phyloP scores from a whole-genome alignment of 345 rosid species.

The Bretschneidera sinensis region DNA sequence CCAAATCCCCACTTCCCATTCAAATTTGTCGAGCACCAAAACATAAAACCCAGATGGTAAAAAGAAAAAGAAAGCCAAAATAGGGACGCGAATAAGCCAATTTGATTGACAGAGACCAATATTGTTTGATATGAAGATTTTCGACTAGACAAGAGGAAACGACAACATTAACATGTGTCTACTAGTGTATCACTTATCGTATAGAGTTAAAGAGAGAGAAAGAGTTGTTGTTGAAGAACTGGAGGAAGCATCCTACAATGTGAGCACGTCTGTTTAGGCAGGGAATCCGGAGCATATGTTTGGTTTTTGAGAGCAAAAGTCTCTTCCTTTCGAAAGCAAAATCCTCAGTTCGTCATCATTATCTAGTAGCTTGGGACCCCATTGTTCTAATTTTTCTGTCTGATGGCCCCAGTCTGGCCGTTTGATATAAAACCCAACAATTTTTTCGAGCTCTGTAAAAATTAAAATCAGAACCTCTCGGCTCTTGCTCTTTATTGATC shows the following conservation, averaged over 20 bases:
- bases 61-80: constrained; percentile 2
- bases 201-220: background rate
- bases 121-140: constrained; percentile 9
- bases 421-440: too few relatives aligned
- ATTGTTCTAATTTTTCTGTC: background rate
- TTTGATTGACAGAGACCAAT: constrained; percentile 4
- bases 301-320: background rate
- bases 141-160: constrained; percentile 10
- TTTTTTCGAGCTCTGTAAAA: background rate
- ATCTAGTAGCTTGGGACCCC: background rate
- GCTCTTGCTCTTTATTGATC: background rate
- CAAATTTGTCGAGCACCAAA: constrained; percentile 4
- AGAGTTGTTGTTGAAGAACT: background rate
- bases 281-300: background rate
- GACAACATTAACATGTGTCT: constrained; percentile 4
- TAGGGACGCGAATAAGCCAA: constrained; percentile 7
- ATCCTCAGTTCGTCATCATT: background rate
- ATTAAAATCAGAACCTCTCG: background rate
- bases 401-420: background rate
- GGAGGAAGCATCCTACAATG: background rate
- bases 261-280: background rate
- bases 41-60: constrained; percentile 16
- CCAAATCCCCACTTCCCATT: constrained; percentile 10
- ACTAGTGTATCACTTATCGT: background rate
- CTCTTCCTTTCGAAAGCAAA: background rate